These are phyloP conservation scores for Penicillium malachiteum DNA, from an alignment of 495 filamentous ascomycete species.

Conservation along the genomic window DNA sequence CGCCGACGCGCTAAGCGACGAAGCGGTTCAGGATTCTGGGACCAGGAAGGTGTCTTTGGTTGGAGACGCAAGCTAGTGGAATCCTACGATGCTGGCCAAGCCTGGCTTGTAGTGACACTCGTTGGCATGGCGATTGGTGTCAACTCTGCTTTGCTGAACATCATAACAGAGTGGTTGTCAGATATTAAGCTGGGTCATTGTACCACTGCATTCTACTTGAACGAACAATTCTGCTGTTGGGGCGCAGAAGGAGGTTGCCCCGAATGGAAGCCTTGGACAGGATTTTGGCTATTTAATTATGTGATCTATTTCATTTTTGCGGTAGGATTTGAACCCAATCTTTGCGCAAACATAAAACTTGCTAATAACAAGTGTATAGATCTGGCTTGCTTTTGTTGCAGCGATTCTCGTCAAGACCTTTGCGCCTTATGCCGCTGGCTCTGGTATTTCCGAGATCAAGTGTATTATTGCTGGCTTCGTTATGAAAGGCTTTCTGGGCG, in stretches of 20 bases:
- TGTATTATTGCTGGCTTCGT: constrained; percentile 99
- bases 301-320: constrained; percentile 86
- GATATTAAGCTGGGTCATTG: constrained; percentile 95
- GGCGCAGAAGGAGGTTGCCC: constrained; percentile 86
- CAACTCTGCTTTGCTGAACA: constrained; percentile 92
- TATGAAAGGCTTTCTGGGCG: constrained; percentile 97
- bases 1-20: constrained; percentile 72
- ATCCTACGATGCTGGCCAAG: constrained; percentile 93
- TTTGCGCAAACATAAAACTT: neutral
- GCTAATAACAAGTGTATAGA: constrained; percentile 43
- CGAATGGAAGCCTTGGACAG: constrained; percentile 90
- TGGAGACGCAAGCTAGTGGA: constrained; percentile 83
- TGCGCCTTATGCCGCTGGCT: constrained; percentile 94
- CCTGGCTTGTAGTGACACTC: constrained; percentile 95
- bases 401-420: constrained; percentile 88
- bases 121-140: constrained; percentile 90
- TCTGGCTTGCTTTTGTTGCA: constrained; percentile 76
- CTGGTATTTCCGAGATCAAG: constrained; percentile 98
- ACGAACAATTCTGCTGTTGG: constrained; percentile 99
- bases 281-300: constrained; percentile 77
- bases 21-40: constrained; percentile 73
- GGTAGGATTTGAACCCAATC: constrained; percentile 44
- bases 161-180: constrained; percentile 94
- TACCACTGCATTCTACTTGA: constrained; percentile 92
- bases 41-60: constrained; percentile 65